phyloP scores from a whole-genome alignment of 2,329 filamentous ascomycete species.

The Penicillium hesseltinei region DNA sequence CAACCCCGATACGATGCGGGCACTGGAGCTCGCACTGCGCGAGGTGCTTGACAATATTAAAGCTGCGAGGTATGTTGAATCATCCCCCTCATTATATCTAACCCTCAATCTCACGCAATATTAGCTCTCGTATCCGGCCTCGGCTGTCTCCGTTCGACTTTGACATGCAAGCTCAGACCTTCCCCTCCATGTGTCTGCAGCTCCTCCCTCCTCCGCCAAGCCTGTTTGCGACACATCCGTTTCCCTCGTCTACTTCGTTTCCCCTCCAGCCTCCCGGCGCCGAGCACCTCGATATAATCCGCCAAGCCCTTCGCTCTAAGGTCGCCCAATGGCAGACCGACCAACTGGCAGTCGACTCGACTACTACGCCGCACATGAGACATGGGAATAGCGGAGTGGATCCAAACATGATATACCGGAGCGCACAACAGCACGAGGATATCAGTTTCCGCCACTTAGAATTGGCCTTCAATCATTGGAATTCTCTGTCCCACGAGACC shows the following conservation, averaged over 20 bases:
- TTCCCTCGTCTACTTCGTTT: slow-evolving; percentile 76
- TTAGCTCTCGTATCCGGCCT: slow-evolving; percentile 46
- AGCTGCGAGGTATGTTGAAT: slow-evolving; percentile 69
- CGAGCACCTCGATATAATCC: slow-evolving; percentile 71
- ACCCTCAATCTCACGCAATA: slow-evolving; percentile 11
- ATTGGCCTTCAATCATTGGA: slow-evolving; percentile 77
- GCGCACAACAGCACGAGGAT: slow-evolving; percentile 62
- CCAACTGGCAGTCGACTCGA: slow-evolving; percentile 32
- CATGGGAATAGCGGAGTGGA: slow-evolving; percentile 30
- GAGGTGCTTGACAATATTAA: slow-evolving; percentile 79
- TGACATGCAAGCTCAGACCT: slow-evolving; percentile 80
- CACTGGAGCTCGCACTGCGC: slow-evolving; percentile 78
- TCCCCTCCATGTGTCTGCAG: slow-evolving; percentile 78
- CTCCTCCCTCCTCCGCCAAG: slow-evolving; percentile 78
- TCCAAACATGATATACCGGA: slow-evolving; percentile 41
- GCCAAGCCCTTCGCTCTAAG: slow-evolving; percentile 63
- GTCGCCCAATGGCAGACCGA: slow-evolving; percentile 64
- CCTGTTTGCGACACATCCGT: slow-evolving; percentile 75
- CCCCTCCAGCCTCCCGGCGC: slow-evolving; percentile 72
- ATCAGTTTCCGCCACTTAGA: slow-evolving; percentile 72
- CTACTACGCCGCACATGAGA: slow-evolving; percentile 38
- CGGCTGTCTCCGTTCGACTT: slow-evolving; percentile 64
- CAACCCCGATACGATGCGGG: slow-evolving; percentile 78
- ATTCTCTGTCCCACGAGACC: slow-evolving; percentile 56
- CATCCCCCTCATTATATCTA: background rate